These are phyloP conservation scores for Suillus hirtellus DNA, from an alignment of 768 basidiomycete genomes.

Conservation along the genomic window DNA sequence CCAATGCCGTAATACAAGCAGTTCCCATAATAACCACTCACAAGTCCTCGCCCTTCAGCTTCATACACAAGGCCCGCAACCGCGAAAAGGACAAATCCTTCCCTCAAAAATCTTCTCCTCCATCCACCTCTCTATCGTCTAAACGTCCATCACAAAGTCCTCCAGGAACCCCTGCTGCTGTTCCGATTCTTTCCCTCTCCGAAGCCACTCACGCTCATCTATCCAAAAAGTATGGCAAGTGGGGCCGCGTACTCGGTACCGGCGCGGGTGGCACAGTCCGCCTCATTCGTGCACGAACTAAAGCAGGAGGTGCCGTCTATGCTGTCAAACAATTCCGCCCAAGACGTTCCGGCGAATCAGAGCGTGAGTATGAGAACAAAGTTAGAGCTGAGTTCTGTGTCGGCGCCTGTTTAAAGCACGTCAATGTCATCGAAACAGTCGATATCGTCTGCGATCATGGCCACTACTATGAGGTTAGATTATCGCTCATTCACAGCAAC, in stretches of 20 bases:
- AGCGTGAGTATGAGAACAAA: constrained; percentile 99
- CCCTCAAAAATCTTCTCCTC: constrained; percentile 25
- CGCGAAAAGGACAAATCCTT: constrained; percentile 23
- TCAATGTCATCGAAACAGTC: constrained; percentile 96
- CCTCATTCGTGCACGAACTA: constrained; percentile 83
- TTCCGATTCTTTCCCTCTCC: constrained; percentile 61
- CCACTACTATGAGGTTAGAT: constrained; percentile 91
- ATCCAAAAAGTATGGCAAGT: constrained; percentile 99
- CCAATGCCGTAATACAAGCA: constrained; percentile 32
- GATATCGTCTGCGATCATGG: constrained; percentile 98
- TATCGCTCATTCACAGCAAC: constrained; percentile 10
- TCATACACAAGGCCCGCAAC: constrained; percentile 38
- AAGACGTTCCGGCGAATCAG: constrained; percentile 82
- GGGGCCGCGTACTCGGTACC: constrained; percentile 92
- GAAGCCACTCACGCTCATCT: constrained; percentile 88
- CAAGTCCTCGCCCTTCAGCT: constrained; percentile 30
- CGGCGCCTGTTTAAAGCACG: constrained; percentile 89
- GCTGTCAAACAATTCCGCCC: constrained; percentile 98
- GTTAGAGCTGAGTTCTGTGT: constrained; percentile 99
- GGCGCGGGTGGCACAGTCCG: constrained; percentile 99
- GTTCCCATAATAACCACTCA: constrained; percentile 27
- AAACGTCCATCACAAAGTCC: constrained; percentile 31
- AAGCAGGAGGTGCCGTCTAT: constrained; percentile 82
- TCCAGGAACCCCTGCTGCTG: constrained; percentile 24
- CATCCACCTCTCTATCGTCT: constrained; percentile 25